A percentile compares a stretch with the other conserved stretches of the same genome.
Evolutionary conservation across 2,329 filamentous ascomycete species (phyloP).

Genomic region (Aspergillus ochraceus): DNA sequence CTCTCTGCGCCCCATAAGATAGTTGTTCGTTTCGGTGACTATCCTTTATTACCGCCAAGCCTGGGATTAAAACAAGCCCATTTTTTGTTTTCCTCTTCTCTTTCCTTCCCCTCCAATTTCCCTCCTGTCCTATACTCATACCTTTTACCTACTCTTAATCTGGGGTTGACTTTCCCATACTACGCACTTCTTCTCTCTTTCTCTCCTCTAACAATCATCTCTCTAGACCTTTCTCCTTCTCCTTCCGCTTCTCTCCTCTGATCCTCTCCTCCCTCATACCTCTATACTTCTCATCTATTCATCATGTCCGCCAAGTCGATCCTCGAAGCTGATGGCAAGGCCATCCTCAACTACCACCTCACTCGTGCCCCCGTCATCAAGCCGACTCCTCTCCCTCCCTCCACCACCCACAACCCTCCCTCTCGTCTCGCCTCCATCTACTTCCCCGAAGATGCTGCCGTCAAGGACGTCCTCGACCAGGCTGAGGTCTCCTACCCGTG

Average conservation of each 20-base stretch:
- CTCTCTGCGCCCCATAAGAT: not conserved
- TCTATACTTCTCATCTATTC: slow-evolving; percentile 20
- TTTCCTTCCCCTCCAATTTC: slow-evolving; percentile 11
- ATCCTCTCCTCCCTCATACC: slow-evolving; percentile 6
- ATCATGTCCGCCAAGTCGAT: slow-evolving; percentile 95
- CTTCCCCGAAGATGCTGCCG: slow-evolving; percentile 85
- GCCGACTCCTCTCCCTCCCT: slow-evolving; percentile 84
- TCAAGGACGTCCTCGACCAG: slow-evolving; percentile 85
- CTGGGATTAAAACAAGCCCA: not conserved
- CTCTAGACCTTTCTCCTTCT: not conserved
- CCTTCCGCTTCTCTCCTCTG: not conserved
- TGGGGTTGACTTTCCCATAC: slow-evolving; percentile 16
- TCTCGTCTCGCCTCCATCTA: slow-evolving; percentile 86
- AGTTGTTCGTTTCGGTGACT: slow-evolving; percentile 8
- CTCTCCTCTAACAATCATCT: slow-evolving; percentile 4
- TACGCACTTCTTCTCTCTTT: slow-evolving; percentile 5
- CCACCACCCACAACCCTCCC: slow-evolving; percentile 87
- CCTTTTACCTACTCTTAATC: slow-evolving; percentile 7
- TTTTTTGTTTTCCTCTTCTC: slow-evolving; percentile 17
- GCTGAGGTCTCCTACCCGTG: slow-evolving; percentile 97
- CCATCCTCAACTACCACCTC: slow-evolving; percentile 99
- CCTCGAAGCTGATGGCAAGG: slow-evolving; percentile 99
- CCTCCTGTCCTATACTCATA: slow-evolving; percentile 4
- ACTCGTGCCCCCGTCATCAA: slow-evolving; percentile 97
- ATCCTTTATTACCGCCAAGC: slow-evolving; percentile 17